A percentile compares a stretch with the other conserved stretches of the same genome.
Evolutionary conservation across 2,329 filamentous ascomycete species (phyloP).

Genomic region (Monosporascus sp.): DNA sequence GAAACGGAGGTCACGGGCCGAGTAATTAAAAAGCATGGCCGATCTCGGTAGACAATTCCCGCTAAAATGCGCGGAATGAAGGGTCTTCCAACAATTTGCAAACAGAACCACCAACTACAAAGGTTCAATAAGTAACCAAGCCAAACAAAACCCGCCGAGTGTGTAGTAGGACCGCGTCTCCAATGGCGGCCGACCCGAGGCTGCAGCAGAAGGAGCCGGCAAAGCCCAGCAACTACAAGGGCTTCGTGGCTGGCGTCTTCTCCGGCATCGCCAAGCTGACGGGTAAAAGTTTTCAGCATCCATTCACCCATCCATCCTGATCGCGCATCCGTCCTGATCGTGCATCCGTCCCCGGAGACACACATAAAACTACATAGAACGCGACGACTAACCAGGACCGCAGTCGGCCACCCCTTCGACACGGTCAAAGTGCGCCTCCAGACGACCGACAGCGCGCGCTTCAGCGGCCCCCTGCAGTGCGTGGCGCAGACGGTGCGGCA

Average conservation of each 20-base stretch:
- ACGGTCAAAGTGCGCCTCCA: conserved; percentile 96
- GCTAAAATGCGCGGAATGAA: too few species aligned
- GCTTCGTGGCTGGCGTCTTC: conserved; percentile 96
- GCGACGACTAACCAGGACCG: not conserved
- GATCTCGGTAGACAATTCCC: not conserved
- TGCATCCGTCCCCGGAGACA: not conserved
- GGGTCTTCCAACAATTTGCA: not conserved
- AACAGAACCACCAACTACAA: not conserved
- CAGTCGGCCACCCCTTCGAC: conserved; percentile 76
- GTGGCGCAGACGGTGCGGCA: conserved; percentile 76
- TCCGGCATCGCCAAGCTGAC: conserved; percentile 86
- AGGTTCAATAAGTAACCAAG: not conserved
- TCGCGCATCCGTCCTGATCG: not conserved
- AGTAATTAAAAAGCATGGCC: not conserved
- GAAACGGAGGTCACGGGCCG: not conserved
- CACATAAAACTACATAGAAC: too few species aligned
- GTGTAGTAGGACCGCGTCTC: conserved; percentile 11
- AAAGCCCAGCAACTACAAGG: conserved; percentile 66
- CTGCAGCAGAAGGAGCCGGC: conserved; percentile 4
- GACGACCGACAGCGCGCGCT: conserved; percentile 71
- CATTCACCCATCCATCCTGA: not conserved
- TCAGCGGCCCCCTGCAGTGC: conserved; percentile 82
- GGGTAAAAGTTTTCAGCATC: conserved; percentile 49
- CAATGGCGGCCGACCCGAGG: conserved; percentile 29
- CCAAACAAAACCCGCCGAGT: not conserved